Percentiles rank a stretch among this genome's conserved stretches.
Evolutionary conservation across 805 yeast species (phyloP).

Genomic region (Barnettozyma siamensis): DNA sequence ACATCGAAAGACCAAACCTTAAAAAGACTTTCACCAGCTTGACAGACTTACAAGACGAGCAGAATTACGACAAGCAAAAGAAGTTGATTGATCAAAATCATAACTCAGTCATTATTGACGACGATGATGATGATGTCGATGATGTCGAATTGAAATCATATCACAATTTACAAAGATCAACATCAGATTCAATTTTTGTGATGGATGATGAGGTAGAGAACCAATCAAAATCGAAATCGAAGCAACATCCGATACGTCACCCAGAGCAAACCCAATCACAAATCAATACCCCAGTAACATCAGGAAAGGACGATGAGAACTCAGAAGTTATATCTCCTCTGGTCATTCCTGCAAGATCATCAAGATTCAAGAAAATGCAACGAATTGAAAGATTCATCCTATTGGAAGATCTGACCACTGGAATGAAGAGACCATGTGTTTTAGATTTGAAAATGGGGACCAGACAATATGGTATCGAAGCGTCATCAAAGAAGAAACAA

Average conservation of each 20-base stretch:
- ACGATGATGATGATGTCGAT: background rate
- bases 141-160: background rate
- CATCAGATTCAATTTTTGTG: slow-evolving; percentile 33
- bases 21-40: background rate
- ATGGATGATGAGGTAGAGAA: slow-evolving; percentile 38
- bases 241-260: background rate
- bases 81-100: slow-evolving; percentile 1
- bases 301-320: slow-evolving; percentile 5
- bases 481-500: slow-evolving; percentile 57
- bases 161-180: slow-evolving; percentile 12
- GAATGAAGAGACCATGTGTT: slow-evolving; percentile 82
- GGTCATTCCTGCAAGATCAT: slow-evolving; percentile 13
- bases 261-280: background rate
- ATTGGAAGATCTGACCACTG: slow-evolving; percentile 84
- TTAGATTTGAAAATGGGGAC: slow-evolving; percentile 97
- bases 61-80: background rate
- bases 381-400: slow-evolving; percentile 76
- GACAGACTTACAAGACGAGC: background rate
- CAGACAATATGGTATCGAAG: slow-evolving; percentile 96
- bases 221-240: too few relatives aligned
- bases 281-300: background rate
- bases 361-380: slow-evolving; percentile 34
- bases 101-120: background rate
- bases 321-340: slow-evolving; percentile 19
- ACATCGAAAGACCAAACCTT: slow-evolving; percentile 18